Evolutionary conservation across 2,329 filamentous ascomycete species (phyloP), one percentile per base, ranked within the genome.

Genomic region (Clonostachys rhizophaga): DNA sequence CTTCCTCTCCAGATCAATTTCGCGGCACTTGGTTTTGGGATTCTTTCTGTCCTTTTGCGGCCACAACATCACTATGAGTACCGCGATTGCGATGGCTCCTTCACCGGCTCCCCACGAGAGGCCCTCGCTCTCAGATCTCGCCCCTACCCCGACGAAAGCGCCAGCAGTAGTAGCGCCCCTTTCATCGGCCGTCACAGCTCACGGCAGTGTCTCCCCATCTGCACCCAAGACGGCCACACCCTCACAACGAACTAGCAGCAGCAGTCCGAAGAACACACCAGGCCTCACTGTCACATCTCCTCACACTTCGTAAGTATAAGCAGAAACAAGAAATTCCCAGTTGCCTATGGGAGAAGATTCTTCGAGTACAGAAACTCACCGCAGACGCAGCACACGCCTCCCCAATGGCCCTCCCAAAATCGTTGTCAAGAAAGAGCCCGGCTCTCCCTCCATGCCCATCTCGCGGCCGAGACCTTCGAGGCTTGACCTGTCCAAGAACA

Each of bases 391-490:
- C 49, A 58, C 75, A 67, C 76, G 75, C 69, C 75, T 68, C 74
- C 78, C 64, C 68, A 71, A 65, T 65, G 75, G 70, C 42, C 66
- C 69, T 30, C 88, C 89, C 39, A 91, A 89, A 70, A 95, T 96
- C 52, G 79, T 95, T 54, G 91, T 99, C 50, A 97, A 97, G 76
- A 96, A 96, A 69, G 94, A 99, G 67, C 91, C 91, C 34, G 82
- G 87, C 40, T 96, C 92, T 42, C 92, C 92, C 46, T 87, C 87
- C 53, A 81, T 94, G 59, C 76, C 83, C 45, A 80, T 83, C 50
- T 80, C 86, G 46, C 81, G 88, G 45, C 89, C 89, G 59, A 80
- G 89, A 49, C 89, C 89, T 13, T 81, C 86, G 59, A 86, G 83
- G 60, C 78, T 95, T 48, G 88, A 94, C 64, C 78, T 95, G 34